Conservation (phyloP, 345 rosid species). For the Brassica carinata region DNA sequence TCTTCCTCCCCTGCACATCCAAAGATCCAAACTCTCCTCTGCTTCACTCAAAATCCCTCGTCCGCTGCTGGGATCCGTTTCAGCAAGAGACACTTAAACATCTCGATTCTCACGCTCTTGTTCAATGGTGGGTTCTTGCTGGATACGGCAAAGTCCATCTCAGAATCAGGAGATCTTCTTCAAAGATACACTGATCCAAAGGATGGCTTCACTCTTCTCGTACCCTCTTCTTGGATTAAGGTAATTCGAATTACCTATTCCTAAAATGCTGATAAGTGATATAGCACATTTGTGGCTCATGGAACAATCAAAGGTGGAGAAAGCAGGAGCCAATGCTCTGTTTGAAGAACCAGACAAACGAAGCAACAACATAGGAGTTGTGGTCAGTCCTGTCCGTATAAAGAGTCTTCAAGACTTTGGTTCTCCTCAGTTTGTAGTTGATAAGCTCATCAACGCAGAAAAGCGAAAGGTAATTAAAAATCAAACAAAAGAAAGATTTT, state of each 20-base stretch:
- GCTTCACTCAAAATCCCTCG: conserved; percentile 19
- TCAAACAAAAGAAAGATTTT: not conserved
- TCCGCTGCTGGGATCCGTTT: conserved; percentile 4
- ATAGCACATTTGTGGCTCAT: not conserved
- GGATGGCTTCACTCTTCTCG: conserved; percentile 77
- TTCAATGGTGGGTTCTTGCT: conserved; percentile 52
- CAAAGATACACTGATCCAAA: conserved; percentile 63
- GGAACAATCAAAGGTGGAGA: conserved; percentile 55
- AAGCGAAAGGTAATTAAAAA: conserved; percentile 61
- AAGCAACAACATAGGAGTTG: conserved; percentile 80
- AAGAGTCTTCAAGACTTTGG: conserved; percentile 72
- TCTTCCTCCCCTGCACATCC: not conserved
- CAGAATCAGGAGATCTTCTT: conserved; percentile 45
- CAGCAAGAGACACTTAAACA: conserved; percentile 57
- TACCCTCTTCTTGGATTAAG: conserved; percentile 78
- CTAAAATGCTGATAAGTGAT: not conserved
- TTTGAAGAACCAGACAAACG: conserved; percentile 73
- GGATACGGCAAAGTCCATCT: conserved; percentile 32
- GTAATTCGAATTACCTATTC: conserved; percentile 33
- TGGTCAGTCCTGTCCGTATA: conserved; percentile 86
- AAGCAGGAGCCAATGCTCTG: conserved; percentile 85
- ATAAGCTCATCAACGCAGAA: conserved; percentile 86
- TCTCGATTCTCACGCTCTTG: conserved; percentile 52
- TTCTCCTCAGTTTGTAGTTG: conserved; percentile 76
- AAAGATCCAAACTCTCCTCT: conserved; percentile 13